Conservation (phyloP, 2,329 filamentous ascomycete genomes). For the Ophiocordyceps camponoti-leonardi region DNA sequence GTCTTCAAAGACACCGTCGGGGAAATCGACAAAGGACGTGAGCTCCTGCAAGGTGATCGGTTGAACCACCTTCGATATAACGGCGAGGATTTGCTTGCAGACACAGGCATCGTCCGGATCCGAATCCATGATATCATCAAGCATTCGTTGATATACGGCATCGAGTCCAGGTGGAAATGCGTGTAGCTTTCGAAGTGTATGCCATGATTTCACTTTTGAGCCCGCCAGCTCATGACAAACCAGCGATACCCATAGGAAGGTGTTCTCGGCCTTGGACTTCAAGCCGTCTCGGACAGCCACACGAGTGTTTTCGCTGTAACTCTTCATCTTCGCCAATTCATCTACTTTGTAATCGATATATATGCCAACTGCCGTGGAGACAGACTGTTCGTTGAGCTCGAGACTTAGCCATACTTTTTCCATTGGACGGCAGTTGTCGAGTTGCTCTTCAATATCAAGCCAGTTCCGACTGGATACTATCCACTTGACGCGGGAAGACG, state of each 20-base stretch:
- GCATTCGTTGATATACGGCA: conserved; percentile 20
- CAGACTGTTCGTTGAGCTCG: conserved; percentile 17
- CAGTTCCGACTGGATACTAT: conserved; percentile 26
- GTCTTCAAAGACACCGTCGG: conserved; percentile 2
- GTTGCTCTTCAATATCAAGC: conserved; percentile 15
- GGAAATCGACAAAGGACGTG: conserved; percentile 5
- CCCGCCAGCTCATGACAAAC: conserved; percentile 6
- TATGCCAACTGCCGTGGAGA: conserved; percentile 14
- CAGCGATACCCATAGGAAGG: conserved; percentile 12
- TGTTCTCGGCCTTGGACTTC: conserved; percentile 15
- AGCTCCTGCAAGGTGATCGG: conserved; percentile 20
- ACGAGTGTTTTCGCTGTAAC: neutral
- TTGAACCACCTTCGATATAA: conserved; percentile 12
- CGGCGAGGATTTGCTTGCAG: conserved; percentile 17
- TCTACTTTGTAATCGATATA: conserved; percentile 18
- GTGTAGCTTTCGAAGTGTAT: conserved; percentile 2
- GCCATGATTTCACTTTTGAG: neutral
- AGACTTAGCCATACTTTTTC: conserved; percentile 11
- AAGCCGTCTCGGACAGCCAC: conserved; percentile 4
- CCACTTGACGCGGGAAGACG: conserved; percentile 17
- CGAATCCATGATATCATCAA: conserved; percentile 14
- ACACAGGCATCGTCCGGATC: conserved; percentile 10
- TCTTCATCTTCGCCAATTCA: conserved; percentile 6
- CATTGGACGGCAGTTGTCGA: conserved; percentile 5
- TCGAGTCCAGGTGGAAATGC: conserved; percentile 18